phyloP scores from a whole-genome alignment of 228 moss, liverwort and hornwort species.

The Sphagnum magellanicum region DNA sequence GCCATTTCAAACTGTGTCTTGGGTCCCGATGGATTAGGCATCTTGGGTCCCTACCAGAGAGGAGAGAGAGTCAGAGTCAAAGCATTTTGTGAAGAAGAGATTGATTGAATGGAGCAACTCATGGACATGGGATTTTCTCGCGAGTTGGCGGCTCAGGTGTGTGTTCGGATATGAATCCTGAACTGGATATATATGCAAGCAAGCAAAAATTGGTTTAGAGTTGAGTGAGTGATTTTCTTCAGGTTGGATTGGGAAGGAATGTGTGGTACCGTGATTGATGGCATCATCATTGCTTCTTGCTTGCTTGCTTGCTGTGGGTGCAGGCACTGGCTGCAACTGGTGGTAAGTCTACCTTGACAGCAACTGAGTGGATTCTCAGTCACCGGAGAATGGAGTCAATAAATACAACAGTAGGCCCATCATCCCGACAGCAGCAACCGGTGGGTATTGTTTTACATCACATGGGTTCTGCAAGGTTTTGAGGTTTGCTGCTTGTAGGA shows the following conservation, averaged over 20 bases:
- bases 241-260: no score
- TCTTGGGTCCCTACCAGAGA: no score
- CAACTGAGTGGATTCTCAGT: constrained; percentile 81
- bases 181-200: no score
- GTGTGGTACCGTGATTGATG: no score
- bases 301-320: constrained; percentile 1
- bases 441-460: background rate
- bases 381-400: constrained; percentile 42
- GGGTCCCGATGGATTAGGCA: no score
- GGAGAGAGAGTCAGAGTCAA: no score
- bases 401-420: constrained; percentile 13
- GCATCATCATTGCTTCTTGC: no score
- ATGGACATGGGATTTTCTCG: constrained; percentile 48
- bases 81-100: background rate
- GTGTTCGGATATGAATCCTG: no score
- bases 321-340: constrained; percentile 91
- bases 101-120: constrained; percentile 46
- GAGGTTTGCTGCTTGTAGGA: background rate
- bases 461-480: constrained; percentile 12
- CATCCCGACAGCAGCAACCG: constrained; percentile 14
- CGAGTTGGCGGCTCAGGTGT: constrained; percentile 63
- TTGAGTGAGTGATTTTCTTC: no score
- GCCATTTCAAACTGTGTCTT: no score
- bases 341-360: constrained; percentile 73
- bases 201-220: no score